Base-by-base conservation (phyloP, 2,329 filamentous ascomycete species). In the Curvularia lunata region DNA sequence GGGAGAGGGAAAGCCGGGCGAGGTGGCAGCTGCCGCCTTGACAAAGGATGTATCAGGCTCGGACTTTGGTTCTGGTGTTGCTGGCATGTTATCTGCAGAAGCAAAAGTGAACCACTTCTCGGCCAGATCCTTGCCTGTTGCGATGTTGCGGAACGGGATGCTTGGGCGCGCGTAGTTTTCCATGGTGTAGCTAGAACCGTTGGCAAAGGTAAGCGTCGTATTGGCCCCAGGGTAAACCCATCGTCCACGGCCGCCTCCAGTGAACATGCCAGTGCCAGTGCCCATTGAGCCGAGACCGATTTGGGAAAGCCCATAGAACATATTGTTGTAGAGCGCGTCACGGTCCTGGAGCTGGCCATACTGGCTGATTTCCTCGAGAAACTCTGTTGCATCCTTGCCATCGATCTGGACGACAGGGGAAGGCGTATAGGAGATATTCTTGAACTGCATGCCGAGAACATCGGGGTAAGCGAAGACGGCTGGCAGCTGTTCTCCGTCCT, bases 401-500 rank as follows among this genome's bases (percentile, higher is more conserved):
- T 89, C 85, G 63, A 89, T 87, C 57, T 82, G 65, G 0, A 78
- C 76, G 18, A 89, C 76, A 1, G 83, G 79, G 0, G 83, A 84
- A 0, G 84, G 81, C 5, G 74, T 74, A 62, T 80, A 79, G 45
- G 78, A 72, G 41, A 77, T 68, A 59, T 81, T 78, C 54, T 79
- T 72, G 64, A 80, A 78, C 25, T 77, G 75, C n/a, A 75, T 66
- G 28, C 75, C 72, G 34, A 81, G 69, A 1, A 84, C 75, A 60
- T 84, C 82, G 18, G 76, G 67, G 54, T 80, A 82, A 25, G 81
- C 78, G 57, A 87, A 88, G 1, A 88, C 78, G 48, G 86, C 78
- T 0, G 87, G 87, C 16, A 86, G 67, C 52, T 83, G 80, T 18
- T 78, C 71, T n/a, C 87, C 87, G 67, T 89, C 86, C 4, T 75